Base-by-base conservation (phyloP, 2,329 filamentous ascomycete genomes). In the Talaromyces sp. region DNA sequence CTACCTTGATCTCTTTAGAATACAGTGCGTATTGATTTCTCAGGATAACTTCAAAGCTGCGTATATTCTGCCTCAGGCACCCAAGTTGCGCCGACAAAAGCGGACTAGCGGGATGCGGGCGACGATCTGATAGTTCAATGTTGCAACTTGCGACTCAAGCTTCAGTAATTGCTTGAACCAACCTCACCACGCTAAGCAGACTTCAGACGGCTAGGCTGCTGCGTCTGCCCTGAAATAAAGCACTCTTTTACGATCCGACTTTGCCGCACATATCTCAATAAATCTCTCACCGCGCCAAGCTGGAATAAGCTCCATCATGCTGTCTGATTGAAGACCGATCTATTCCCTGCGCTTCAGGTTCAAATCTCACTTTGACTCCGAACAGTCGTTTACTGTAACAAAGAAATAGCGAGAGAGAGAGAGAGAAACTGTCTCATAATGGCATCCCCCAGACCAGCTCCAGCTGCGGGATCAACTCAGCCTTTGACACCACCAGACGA, bases 401-500 rank as follows among this genome's bases (percentile, higher is more conserved):
- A 45, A 46, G 8, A 15, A 46, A 4, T 19, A 33, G n/a, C n/a
- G n/a, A n/a, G n/a, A n/a, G n/a, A n/a, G n/a, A 48, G 10, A 35
- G 21, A 25, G 7, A 54, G 4, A 4, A 51, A 17, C 7, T 2
- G 25, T 15, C 17, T 2, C 37, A 37, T 5, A 25, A 74, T 74
- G 72, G 68, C 72, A 51, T 73, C 72, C 21, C 72, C 71, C 63
- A 65, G 60, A 52, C 69, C 69, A 62, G 64, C 64, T 21, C 69
- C 70, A 63, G 62, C 67, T 36, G 62, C 67, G 21, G 66, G 67
- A 41, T 64, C 69, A 22, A 69, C 68, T 5, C 74, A 75, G 62
- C 74, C 76, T 43, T 66, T 75, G 59, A 77, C 76, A 5, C 76
- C 76, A 37, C 75, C 76, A 5, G 74, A 75, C 46, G 76, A 78